These are phyloP conservation scores for Rhynchosporium secalis DNA, from an alignment of 2,329 filamentous ascomycete genomes.

Conservation along the genomic window DNA sequence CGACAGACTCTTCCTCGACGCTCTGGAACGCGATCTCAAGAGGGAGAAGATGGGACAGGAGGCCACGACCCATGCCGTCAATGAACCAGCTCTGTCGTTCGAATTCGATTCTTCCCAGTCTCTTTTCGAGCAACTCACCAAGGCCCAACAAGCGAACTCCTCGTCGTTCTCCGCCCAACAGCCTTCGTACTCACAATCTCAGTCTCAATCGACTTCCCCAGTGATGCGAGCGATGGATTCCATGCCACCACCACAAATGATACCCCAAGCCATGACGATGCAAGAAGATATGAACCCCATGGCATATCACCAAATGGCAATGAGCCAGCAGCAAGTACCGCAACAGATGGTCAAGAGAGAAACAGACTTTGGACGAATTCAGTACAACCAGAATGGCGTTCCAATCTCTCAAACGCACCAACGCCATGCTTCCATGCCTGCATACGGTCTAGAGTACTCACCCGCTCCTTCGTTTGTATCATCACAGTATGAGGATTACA, in stretches of 20 bases:
- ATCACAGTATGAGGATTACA: conserved; percentile 98
- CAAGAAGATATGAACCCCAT: conserved; percentile 63
- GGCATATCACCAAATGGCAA: conserved; percentile 68
- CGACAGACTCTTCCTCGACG: conserved; percentile 95
- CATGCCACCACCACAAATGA: conserved; percentile 90
- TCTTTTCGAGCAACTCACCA: conserved; percentile 98
- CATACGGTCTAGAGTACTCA: conserved; percentile 92
- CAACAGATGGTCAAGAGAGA: conserved; percentile 84
- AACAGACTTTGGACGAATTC: conserved; percentile 75
- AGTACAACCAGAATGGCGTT: conserved; percentile 91
- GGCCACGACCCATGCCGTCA: conserved; percentile 93
- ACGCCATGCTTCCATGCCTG: conserved; percentile 97
- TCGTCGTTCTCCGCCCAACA: conserved; percentile 89
- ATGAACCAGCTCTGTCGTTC: conserved; percentile 95
- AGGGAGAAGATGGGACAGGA: conserved; percentile 99
- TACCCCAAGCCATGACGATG: conserved; percentile 59
- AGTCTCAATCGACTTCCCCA: conserved; percentile 82
- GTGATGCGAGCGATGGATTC: conserved; percentile 88
- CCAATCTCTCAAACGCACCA: conserved; percentile 82
- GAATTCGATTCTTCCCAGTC: conserved; percentile 99
- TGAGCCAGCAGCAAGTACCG: conserved; percentile 59
- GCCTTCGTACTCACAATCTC: conserved; percentile 50
- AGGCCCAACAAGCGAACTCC: conserved; percentile 97
- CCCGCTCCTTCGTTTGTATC: conserved; percentile 97
- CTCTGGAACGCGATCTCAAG: conserved; percentile 95